Evolutionary conservation across 2,329 filamentous ascomycete species (phyloP), one percentile per base, ranked within the genome.

Genomic region (Lachnellula cervina): DNA sequence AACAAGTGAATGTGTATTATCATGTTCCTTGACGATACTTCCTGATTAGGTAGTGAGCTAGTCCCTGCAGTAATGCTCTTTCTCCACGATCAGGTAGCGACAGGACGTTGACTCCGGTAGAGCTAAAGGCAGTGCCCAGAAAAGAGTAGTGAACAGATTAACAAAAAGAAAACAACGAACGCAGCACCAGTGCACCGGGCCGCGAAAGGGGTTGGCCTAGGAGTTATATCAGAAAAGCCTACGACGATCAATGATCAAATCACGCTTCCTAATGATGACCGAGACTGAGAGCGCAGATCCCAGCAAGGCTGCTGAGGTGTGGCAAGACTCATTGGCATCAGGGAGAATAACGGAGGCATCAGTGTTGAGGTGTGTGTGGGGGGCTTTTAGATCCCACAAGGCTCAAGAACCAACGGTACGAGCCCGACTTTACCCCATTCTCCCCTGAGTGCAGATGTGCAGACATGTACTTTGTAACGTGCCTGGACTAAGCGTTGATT

Each of bases 381-480:
- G 52, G 47, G 19, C 32, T 38, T 19, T 52, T 37, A 51, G 52
- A 53, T 52, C 32, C 56, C 48, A 53, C 52, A 40, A 49, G 38
- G 19, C 16, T 23, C 55, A 54, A 16, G 45, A 34, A 38, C 52
- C 52, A 50, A 50, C 38, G 16, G 46, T 54, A 17, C 23, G 17
- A 17, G 42, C 34, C 16, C 19, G 44, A 51, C 16, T 45, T 52
- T 45, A 51, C 25, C 55, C 48, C 21, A 32, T 53, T 58, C 37
- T 49, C 38, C 44, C 25, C 19, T 21, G 17, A 47, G 37, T 32
- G 9, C 28, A 32, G 28, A 32, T 11, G 28, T 11, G 28, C 28
- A 21, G 55, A 58, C 58, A 57, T 60, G 48, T n/a, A n/a, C n/a
- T n/a, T n/a, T n/a, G n/a, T 49, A 49, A 56, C 47, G 54, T 62